phyloP scores from a whole-genome alignment of 139 green algal genomes.

The Chlamydomonas schloesseri region DNA sequence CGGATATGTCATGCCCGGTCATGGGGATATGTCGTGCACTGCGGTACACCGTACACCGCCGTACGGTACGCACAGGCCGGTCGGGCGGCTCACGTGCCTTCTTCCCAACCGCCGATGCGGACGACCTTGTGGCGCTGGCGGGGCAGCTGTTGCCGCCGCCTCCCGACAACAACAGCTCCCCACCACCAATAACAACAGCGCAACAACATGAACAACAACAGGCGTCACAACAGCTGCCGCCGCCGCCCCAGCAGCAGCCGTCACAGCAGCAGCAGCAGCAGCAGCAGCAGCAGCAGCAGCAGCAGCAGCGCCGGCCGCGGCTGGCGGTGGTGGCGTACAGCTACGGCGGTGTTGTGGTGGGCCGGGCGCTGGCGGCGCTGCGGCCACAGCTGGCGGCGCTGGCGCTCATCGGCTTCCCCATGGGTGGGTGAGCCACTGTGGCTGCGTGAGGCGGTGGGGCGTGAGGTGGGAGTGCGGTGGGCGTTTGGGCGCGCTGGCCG shows the following conservation, averaged over 20 bases:
- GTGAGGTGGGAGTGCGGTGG: no score
- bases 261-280: not conserved
- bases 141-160: not conserved
- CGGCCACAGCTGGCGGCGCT: not conserved
- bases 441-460: no score
- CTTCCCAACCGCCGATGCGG: no score
- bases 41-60: not conserved
- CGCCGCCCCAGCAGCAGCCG: no score
- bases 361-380: conserved; percentile 15
- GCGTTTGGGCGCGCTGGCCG: not conserved
- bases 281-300: not conserved
- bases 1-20: no score
- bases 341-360: conserved; percentile 26
- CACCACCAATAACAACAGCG: no score
- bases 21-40: no score
- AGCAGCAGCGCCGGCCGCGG: not conserved
- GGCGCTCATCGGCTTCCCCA: not conserved
- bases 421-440: not conserved
- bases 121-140: not conserved
- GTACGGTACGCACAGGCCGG: no score
- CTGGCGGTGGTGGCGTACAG: conserved; percentile 20
- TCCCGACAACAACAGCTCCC: no score
- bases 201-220: no score
- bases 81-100: no score
- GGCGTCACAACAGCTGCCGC: not conserved